These are phyloP conservation scores for Bathelium albidoporum DNA, from an alignment of 495 filamentous ascomycete genomes.

Conservation along the genomic window DNA sequence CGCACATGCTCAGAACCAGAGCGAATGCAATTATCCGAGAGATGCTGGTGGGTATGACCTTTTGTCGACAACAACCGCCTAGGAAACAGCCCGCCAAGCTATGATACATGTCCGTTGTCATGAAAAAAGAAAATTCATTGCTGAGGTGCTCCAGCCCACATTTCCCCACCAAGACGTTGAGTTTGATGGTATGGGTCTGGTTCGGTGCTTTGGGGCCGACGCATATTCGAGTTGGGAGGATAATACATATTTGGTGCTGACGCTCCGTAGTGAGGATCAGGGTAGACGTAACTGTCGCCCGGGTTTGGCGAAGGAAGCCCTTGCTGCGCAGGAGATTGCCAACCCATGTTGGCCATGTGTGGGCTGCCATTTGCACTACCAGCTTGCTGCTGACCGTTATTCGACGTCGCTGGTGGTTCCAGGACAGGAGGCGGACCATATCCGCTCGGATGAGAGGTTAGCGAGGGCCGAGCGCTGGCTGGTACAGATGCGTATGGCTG, in stretches of 20 bases:
- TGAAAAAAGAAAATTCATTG: not conserved
- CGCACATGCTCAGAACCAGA: not conserved
- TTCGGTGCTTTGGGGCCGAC: conserved; percentile 32
- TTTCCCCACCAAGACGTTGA: conserved; percentile 22
- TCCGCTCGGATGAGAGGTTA: conserved; percentile 70
- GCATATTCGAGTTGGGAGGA: conserved; percentile 23
- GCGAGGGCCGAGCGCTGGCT: conserved; percentile 48
- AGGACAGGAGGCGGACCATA: conserved; percentile 79
- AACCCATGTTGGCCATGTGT: conserved; percentile 30
- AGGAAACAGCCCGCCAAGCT: not conserved
- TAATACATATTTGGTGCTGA: conserved; percentile 29
- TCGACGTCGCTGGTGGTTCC: conserved; percentile 54
- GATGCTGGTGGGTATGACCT: not conserved
- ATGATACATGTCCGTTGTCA: not conserved
- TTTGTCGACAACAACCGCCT: not conserved
- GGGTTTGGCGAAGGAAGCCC: conserved; percentile 21
- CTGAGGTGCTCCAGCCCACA: conserved; percentile 20
- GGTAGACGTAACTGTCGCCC: conserved; percentile 29
- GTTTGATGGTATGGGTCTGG: conserved; percentile 30
- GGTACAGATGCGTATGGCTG: conserved; percentile 46
- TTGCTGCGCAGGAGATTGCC: conserved; percentile 32
- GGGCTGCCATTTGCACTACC: conserved; percentile 32
- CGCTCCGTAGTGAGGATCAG: conserved; percentile 26
- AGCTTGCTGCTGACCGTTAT: conserved; percentile 27
- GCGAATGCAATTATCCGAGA: not conserved